A percentile compares a stretch with the other conserved stretches of the same genome.
These are phyloP conservation scores for Candida sojae DNA, from an alignment of 1,139 yeast species.

Conservation along the genomic window DNA sequence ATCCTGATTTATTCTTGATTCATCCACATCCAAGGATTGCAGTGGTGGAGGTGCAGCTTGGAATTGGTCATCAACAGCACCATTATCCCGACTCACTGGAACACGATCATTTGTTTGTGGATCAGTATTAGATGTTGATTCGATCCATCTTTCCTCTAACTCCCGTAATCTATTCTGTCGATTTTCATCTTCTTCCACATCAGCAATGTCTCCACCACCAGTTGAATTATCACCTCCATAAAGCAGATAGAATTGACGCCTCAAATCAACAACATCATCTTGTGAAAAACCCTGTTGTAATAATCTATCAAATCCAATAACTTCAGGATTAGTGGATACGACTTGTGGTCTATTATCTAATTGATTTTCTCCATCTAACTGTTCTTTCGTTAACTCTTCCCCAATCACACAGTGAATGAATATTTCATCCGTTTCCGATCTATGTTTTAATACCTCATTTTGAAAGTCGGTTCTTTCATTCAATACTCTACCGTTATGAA, in stretches of 20 bases:
- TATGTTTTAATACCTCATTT: slow-evolving; percentile 46
- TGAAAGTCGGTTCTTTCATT: slow-evolving; percentile 59
- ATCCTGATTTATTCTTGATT: slow-evolving; percentile 52
- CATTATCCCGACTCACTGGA: slow-evolving; percentile 4
- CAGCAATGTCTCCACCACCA: slow-evolving; percentile 25
- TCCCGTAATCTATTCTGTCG: slow-evolving; percentile 50
- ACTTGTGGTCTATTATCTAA: slow-evolving; percentile 54
- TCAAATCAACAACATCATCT: slow-evolving; percentile 68
- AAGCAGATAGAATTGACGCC: slow-evolving; percentile 72
- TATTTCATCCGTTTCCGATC: slow-evolving; percentile 24
- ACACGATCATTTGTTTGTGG: slow-evolving; percentile 13
- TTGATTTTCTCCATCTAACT: slow-evolving; percentile 62
- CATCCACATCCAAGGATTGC: slow-evolving; percentile 31
- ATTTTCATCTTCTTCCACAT: slow-evolving; percentile 44
- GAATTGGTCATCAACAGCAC: slow-evolving; percentile 1
- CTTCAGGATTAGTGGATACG: slow-evolving; percentile 63
- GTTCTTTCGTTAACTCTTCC: slow-evolving; percentile 59
- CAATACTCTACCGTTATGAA: slow-evolving; percentile 73
- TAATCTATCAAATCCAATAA: slow-evolving; percentile 82
- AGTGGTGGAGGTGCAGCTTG: slow-evolving; percentile 21
- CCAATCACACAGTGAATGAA: slow-evolving; percentile 86
- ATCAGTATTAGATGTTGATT: slow-evolving; percentile 58
- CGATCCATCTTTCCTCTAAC: slow-evolving; percentile 90
- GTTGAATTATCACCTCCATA: slow-evolving; percentile 32
- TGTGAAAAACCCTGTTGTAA: slow-evolving; percentile 81